phyloP scores from a whole-genome alignment of 2,329 filamentous ascomycete genomes.

The Monosporascus sp. region DNA sequence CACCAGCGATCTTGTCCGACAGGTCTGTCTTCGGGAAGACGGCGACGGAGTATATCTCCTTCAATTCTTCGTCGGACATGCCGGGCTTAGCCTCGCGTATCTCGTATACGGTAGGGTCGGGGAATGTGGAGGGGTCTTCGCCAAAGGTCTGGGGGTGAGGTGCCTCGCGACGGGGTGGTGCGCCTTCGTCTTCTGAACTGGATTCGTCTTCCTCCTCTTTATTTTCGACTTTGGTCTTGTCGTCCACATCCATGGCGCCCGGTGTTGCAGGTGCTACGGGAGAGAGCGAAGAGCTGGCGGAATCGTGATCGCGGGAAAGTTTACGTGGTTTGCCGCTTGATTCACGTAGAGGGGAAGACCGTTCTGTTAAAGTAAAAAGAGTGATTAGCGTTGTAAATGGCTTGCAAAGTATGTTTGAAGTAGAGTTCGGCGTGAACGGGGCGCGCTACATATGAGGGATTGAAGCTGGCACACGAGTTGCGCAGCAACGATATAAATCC shows the following conservation, averaged over 20 bases:
- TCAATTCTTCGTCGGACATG: constrained; percentile 82
- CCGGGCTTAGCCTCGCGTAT: constrained; percentile 69
- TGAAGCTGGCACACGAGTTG: too few species aligned
- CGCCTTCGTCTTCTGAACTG: constrained; percentile 54
- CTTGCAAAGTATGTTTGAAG: background rate
- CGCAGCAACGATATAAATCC: too few species aligned
- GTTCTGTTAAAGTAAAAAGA: constrained; percentile 32
- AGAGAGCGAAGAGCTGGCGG: constrained; percentile 55
- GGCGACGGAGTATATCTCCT: constrained; percentile 81
- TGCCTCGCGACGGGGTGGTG: constrained; percentile 56
- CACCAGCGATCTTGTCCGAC: constrained; percentile 78
- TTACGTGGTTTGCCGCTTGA: constrained; percentile 42
- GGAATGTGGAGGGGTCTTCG: constrained; percentile 84
- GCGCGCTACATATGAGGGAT: too few species aligned
- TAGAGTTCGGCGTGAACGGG: too few species aligned
- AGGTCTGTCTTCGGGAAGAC: constrained; percentile 78
- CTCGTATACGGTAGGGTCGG: constrained; percentile 90
- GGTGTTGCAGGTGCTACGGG: constrained; percentile 48
- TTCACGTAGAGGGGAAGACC: constrained; percentile 49
- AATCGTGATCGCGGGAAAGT: constrained; percentile 47
- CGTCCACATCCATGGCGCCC: constrained; percentile 54
- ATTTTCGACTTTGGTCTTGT: constrained; percentile 40
- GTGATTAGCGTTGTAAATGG: constrained; percentile 11
- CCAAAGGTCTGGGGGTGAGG: constrained; percentile 87
- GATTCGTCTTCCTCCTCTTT: constrained; percentile 42